A percentile compares a stretch with the other conserved stretches of the same genome.
Conservation (phyloP, 1,284 basidiomycete species). For the Ceratobasidium sp. region DNA sequence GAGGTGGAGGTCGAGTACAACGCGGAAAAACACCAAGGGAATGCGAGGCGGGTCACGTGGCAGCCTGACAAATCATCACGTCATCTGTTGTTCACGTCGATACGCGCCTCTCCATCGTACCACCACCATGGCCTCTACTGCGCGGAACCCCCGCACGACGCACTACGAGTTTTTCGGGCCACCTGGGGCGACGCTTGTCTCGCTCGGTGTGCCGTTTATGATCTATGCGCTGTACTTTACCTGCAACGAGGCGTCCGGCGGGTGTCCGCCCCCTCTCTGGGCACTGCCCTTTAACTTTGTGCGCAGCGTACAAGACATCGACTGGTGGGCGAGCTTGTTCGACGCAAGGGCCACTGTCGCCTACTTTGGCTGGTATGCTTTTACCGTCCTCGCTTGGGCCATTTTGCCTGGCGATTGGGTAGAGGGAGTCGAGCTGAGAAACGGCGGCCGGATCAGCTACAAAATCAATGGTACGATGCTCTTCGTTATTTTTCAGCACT, state of each 20-base stretch:
- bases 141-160: slow-evolving; percentile 51
- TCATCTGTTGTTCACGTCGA: not conserved
- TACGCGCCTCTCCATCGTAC: slow-evolving; percentile 17
- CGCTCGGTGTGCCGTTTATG: slow-evolving; percentile 73
- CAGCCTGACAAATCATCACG: not conserved
- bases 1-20: slow-evolving; percentile 16
- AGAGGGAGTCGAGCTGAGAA: slow-evolving; percentile 79
- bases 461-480: slow-evolving; percentile 96
- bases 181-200: slow-evolving; percentile 76
- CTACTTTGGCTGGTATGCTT: slow-evolving; percentile 92
- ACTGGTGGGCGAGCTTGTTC: slow-evolving; percentile 79
- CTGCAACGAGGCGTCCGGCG: slow-evolving; percentile 80
- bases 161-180: slow-evolving; percentile 87
- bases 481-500: no score
- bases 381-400: slow-evolving; percentile 82
- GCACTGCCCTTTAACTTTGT: slow-evolving; percentile 57
- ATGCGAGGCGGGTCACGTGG: slow-evolving; percentile 18
- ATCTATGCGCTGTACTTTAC: slow-evolving; percentile 85
- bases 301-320: slow-evolving; percentile 57
- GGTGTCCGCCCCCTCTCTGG: slow-evolving; percentile 69
- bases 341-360: slow-evolving; percentile 77
- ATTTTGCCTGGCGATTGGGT: slow-evolving; percentile 88
- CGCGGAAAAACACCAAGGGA: slow-evolving; percentile 37
- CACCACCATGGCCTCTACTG: slow-evolving; percentile 2
- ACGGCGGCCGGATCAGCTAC: slow-evolving; percentile 79